Percentiles rank a stretch among this genome's conserved stretches.
phyloP scores from a whole-genome alignment of 768 basidiomycete genomes.

The Serendipita sp. region DNA sequence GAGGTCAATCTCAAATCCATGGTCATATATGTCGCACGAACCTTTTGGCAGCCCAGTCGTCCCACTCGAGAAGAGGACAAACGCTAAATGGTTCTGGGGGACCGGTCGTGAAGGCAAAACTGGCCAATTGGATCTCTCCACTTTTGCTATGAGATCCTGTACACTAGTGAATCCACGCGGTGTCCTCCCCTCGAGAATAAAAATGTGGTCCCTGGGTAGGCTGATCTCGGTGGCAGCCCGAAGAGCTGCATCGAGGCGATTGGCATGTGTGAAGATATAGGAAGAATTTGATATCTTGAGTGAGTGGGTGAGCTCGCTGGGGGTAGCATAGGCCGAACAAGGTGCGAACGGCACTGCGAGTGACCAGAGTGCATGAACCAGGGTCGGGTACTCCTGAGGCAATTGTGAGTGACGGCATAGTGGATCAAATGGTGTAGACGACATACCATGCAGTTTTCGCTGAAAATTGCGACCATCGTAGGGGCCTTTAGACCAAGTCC shows the following conservation, averaged over 20 bases:
- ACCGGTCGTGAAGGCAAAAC: conserved; percentile 29
- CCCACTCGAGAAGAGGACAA: conserved; percentile 61
- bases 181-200: conserved; percentile 14
- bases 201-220: conserved; percentile 2
- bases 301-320: conserved; percentile 36
- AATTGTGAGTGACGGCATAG: neutral
- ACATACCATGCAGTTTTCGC: conserved; percentile 50
- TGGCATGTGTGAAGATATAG: conserved; percentile 35
- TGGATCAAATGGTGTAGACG: neutral
- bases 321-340: conserved; percentile 38
- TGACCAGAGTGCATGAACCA: conserved; percentile 33
- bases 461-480: conserved; percentile 51
- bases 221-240: conserved; percentile 17
- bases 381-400: conserved; percentile 35
- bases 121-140: conserved; percentile 23
- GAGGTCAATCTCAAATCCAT: neutral
- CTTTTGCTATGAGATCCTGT: conserved; percentile 26
- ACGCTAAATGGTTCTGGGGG: conserved; percentile 39
- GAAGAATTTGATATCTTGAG: conserved; percentile 33
- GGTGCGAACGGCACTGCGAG: conserved; percentile 36
- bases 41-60: conserved; percentile 67
- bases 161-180: conserved; percentile 23
- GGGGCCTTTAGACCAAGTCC: conserved; percentile 36
- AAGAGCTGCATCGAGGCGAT: conserved; percentile 27
- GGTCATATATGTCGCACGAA: conserved; percentile 13